A percentile compares a stretch with the other conserved stretches of the same genome.
Evolutionary conservation across 768 basidiomycete genomes (phyloP).

Genomic region (Russula sp.): DNA sequence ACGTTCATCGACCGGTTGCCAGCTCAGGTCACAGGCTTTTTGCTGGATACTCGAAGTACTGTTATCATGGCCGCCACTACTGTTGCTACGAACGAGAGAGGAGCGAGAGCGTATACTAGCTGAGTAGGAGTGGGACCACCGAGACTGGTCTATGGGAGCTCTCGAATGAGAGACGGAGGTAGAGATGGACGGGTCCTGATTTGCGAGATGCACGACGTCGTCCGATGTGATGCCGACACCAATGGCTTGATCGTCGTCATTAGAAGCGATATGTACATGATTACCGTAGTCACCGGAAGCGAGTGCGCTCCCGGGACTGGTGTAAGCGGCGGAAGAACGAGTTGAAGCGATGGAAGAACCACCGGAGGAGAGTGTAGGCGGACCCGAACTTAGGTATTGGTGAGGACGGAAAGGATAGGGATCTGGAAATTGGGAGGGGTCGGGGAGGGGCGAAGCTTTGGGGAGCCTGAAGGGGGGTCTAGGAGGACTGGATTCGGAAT

Average conservation of each 20-base stretch:
- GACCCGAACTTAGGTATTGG: conserved; percentile 35
- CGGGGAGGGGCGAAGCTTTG: conserved; percentile 44
- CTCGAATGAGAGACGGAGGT: conserved; percentile 42
- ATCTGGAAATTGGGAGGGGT: conserved; percentile 65
- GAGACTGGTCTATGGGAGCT: conserved; percentile 51
- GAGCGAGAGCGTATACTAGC: conserved; percentile 60
- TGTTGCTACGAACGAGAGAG: conserved; percentile 51
- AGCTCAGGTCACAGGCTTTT: conserved; percentile 66
- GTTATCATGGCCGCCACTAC: conserved; percentile 33
- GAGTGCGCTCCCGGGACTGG: conserved; percentile 57
- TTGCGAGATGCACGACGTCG: conserved; percentile 53
- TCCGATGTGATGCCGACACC: conserved; percentile 60
- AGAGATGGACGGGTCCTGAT: conserved; percentile 41
- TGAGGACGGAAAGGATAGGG: conserved; percentile 58
- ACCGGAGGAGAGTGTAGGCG: conserved; percentile 60
- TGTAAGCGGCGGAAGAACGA: conserved; percentile 73
- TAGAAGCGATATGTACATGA: conserved; percentile 58
- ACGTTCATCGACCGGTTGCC: conserved; percentile 66
- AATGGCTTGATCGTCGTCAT: conserved; percentile 47
- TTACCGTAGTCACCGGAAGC: conserved; percentile 50
- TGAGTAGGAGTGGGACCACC: conserved; percentile 71
- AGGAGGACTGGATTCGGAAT: conserved; percentile 30
- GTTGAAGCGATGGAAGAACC: conserved; percentile 66
- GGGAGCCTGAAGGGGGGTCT: conserved; percentile 35
- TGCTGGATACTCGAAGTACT: conserved; percentile 42